These are phyloP conservation scores for Hypomyces perniciosus DNA, from an alignment of 2,329 filamentous ascomycete species.

Conservation along the genomic window DNA sequence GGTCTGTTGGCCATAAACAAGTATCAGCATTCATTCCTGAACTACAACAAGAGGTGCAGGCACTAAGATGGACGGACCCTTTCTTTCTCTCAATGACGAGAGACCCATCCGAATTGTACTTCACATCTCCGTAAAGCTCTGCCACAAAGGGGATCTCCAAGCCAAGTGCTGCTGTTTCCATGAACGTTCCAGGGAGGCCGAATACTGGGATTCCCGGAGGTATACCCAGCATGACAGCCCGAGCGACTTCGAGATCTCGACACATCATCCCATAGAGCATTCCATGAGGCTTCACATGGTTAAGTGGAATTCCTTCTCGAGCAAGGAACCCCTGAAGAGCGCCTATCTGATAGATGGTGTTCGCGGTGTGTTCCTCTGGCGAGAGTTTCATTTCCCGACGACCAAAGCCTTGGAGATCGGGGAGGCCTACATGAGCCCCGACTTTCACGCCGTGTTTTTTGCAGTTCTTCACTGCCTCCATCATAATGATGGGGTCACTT, in stretches of 20 bases:
- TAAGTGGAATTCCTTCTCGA: conserved; percentile 15
- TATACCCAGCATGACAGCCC: conserved; percentile 21
- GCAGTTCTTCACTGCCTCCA: conserved; percentile 13
- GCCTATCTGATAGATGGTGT: conserved; percentile 16
- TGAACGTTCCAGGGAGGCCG: conserved; percentile 21
- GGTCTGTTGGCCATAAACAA: conserved; percentile 28
- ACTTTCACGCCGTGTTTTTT: conserved; percentile 15
- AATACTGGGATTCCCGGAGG: conserved; percentile 21
- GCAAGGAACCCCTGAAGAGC: conserved; percentile 14
- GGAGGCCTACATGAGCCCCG: conserved; percentile 16
- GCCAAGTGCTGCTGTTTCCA: conserved; percentile 20
- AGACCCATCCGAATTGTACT: conserved; percentile 20
- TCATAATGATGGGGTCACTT: conserved; percentile 17
- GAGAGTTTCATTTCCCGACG: conserved; percentile 17
- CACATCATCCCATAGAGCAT: conserved; percentile 25
- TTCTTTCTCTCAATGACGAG: conserved; percentile 44
- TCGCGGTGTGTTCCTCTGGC: conserved; percentile 15
- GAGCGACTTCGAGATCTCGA: conserved; percentile 19
- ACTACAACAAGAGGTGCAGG: neutral
- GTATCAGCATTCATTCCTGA: neutral
- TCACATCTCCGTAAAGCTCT: conserved; percentile 24
- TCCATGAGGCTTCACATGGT: conserved; percentile 20
- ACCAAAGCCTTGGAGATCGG: conserved; percentile 17
- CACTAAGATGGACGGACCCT: conserved; percentile 6
- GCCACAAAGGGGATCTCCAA: conserved; percentile 21